Evolutionary conservation across 495 filamentous ascomycete species (phyloP).

Genomic region (Neurospora sp.): DNA sequence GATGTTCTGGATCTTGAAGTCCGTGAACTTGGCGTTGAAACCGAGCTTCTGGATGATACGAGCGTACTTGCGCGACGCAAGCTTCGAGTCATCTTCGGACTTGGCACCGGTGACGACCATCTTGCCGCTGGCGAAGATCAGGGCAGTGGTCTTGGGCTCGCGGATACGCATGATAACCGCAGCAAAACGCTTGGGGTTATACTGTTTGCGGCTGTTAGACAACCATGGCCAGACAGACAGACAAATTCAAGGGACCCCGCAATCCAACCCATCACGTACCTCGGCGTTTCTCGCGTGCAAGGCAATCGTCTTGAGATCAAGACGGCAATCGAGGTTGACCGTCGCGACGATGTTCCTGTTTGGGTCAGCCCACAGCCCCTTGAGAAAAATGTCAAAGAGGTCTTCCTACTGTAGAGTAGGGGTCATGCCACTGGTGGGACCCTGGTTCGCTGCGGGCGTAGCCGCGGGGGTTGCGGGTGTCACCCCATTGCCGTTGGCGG

Average conservation of each 20-base stretch:
- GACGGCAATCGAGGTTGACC: constrained; percentile 94
- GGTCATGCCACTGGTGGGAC: constrained; percentile 77
- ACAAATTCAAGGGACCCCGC: constrained; percentile 21
- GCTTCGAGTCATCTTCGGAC: constrained; percentile 94
- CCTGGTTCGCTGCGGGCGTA: constrained; percentile 69
- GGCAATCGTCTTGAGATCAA: constrained; percentile 98
- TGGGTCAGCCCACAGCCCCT: constrained; percentile 47
- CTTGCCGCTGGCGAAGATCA: constrained; percentile 98
- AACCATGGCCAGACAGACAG: constrained; percentile 27
- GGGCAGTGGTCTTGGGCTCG: constrained; percentile 93
- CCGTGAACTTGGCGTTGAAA: constrained; percentile 98
- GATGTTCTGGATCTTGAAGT: constrained; percentile 99
- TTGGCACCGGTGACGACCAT: constrained; percentile 99
- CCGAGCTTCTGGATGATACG: constrained; percentile 99
- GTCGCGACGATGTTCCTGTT: constrained; percentile 98
- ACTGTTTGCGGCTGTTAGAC: constrained; percentile 25
- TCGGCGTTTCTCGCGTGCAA: constrained; percentile 97
- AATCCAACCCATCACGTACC: constrained; percentile 18
- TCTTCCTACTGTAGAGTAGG: constrained; percentile 95
- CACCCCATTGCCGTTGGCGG: constrained; percentile 66
- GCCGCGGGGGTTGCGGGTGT: constrained; percentile 93
- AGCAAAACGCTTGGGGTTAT: constrained; percentile 78
- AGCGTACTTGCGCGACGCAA: constrained; percentile 95
- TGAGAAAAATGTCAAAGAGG: constrained; percentile 26
- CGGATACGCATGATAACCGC: constrained; percentile 99